Conservation (phyloP, 2,329 filamentous ascomycete genomes). For the Metarhizium rileyi region DNA sequence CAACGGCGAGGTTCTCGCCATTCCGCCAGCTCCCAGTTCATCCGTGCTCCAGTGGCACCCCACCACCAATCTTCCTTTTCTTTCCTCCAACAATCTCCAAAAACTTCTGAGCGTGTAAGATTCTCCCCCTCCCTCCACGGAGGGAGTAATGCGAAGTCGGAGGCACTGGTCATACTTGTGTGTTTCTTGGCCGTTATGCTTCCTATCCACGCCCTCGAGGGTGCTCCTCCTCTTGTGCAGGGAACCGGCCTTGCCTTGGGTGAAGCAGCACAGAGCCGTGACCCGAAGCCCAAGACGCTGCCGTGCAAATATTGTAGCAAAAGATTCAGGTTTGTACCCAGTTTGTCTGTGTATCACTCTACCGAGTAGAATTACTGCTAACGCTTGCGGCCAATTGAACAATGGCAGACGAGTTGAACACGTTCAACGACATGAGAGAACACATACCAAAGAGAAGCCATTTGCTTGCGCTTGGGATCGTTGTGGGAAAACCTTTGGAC, state of each 20-base stretch:
- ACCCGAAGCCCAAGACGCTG: conserved; percentile 51
- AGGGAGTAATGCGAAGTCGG: conserved; percentile 3
- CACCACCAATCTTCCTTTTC: conserved; percentile 1
- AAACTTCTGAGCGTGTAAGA: background rate
- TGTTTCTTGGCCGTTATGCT: conserved; percentile 33
- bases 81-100: conserved; percentile 6
- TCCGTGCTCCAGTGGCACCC: conserved; percentile 2
- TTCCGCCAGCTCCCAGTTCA: background rate
- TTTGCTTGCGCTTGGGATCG: conserved; percentile 50
- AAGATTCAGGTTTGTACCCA: conserved; percentile 44
- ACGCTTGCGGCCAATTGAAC: conserved; percentile 7
- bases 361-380: conserved; percentile 8
- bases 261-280: conserved; percentile 41
- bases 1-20: background rate
- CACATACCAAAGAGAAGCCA: conserved; percentile 56
- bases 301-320: conserved; percentile 56
- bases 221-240: conserved; percentile 24
- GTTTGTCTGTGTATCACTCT: conserved; percentile 6
- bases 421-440: conserved; percentile 53
- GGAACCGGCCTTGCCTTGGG: conserved; percentile 22
- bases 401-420: conserved; percentile 49
- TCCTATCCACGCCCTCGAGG: conserved; percentile 43
- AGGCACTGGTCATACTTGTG: conserved; percentile 1
- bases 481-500: conserved; percentile 53
- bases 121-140: conserved; percentile 1